These are phyloP conservation scores for Brassica rapa DNA, from an alignment of 345 rosid genomes.

Conservation along the genomic window DNA sequence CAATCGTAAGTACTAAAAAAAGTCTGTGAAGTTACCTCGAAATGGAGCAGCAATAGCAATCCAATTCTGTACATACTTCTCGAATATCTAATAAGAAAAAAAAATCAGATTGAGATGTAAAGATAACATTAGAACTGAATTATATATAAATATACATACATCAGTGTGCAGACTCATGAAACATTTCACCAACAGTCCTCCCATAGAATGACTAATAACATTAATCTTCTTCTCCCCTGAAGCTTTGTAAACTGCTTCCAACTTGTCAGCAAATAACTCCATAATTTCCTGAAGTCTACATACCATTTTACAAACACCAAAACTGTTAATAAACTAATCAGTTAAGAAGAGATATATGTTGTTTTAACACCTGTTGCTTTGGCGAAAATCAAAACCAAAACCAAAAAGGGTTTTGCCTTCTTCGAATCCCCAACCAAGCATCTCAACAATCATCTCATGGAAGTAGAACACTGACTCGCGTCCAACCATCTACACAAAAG, in stretches of 20 bases:
- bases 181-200: conserved; percentile 91
- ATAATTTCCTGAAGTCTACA: conserved; percentile 69
- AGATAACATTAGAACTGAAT: not conserved
- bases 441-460: conserved; percentile 93
- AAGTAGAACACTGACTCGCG: conserved; percentile 79
- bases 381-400: conserved; percentile 95
- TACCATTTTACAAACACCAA: conserved; percentile 26
- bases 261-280: conserved; percentile 62
- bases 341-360: not conserved
- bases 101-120: conserved; percentile 11
- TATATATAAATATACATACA: conserved; percentile 49
- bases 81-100: conserved; percentile 57
- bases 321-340: not conserved
- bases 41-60: conserved; percentile 96
- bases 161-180: conserved; percentile 79
- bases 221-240: conserved; percentile 90
- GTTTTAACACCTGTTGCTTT: conserved; percentile 76
- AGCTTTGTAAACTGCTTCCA: conserved; percentile 69
- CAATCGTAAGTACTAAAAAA: not conserved
- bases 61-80: conserved; percentile 91
- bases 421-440: conserved; percentile 92
- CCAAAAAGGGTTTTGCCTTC: conserved; percentile 95
- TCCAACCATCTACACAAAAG: conserved; percentile 63
- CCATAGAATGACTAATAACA: conserved; percentile 92
- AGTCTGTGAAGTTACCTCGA: conserved; percentile 45